Evolutionary conservation across 805 yeast species (phyloP), one percentile per base, ranked within the genome.

Genomic region (Spathaspora gorwiae): DNA sequence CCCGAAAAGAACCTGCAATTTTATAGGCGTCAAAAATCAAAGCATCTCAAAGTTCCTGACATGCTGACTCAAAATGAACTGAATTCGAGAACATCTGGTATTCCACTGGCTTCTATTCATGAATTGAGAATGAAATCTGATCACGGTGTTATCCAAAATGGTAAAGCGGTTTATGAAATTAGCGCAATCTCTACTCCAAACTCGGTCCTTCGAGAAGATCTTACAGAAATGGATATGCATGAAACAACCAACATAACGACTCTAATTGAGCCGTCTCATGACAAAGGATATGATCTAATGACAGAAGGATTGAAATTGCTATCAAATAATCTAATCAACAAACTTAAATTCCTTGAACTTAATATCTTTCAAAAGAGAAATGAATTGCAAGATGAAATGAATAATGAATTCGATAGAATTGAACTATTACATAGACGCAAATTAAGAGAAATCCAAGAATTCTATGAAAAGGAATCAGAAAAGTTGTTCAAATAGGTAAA

Each of bases 341-440:
- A 51, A 41, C 42, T 55, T 4, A 47, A 42, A 36, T 11, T 13
- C 3, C 37, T 55, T 39, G 58, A 54, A 40, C 34, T 43, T 19
- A 46, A 43, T 26, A 40, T 54, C 8, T 30, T 40, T 10, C 33
- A 42, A 15, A 44, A 40, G 34, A 47, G 45, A 37, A 48, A 42
- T 12, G 37, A 47, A 39, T 42, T 55, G 33, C 48, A 43, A 37
- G 12, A 26, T 24, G 52, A 53, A 27, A 19, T 54, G 9, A 49
- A 53, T 26, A 7, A n/a, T 4, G 49, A 51, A 27, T 48, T 54
- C 15, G 40, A 39, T n/a, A 30, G 43, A 33, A 48, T 55, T 27
- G 42, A 39, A 32, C n/a, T 34, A 11, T 35, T 35, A 3, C 46
- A 46, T 26, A 34, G 31, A 11, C 43, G 24, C 6, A 47, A 47